Base-by-base conservation (phyloP, 768 basidiomycete species). In the Leccinum arenicola region DNA sequence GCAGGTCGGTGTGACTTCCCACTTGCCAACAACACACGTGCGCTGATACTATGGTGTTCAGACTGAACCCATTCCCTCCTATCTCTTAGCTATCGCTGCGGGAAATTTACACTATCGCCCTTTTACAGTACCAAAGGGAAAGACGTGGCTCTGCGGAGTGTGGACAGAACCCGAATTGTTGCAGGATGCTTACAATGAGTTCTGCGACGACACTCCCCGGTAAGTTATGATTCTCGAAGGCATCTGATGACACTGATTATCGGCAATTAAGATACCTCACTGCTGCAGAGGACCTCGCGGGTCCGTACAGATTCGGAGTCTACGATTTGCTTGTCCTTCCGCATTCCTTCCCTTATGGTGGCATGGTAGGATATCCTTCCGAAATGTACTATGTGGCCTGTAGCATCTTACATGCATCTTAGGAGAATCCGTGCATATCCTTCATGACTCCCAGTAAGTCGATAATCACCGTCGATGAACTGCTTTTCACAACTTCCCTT, bases 101-200 rank as follows among this genome's bases (percentile, higher is more conserved):
- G 95, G 95, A 1, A 88, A 96, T 68, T 74, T 97, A 3, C 80
- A 77, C 21, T 95, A 95, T 73, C 83, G 78, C 11, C 67, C 84
- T 0, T 93, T 95, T 69, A 75, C 81, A 3, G 73, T 76, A 33
- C 74, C 81, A 10, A 73, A 82, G 36, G 89, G 86, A 17, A 87
- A 83, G 63, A 68, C 77, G n/a, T 93, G 96, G 91, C 86, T 76
- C 15, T 86, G 80, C 14, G 95, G 95, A 1, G 82, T 95, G 5
- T 98, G 95, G 95, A 86, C 93, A 1, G 94, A 98, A 74, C 94
- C 94, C 0, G 85, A 88, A 64, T 70, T 88, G 31, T 82, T 97
- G 59, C 86, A 93, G 0, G 81, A 78, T 2, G 84, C 88, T 0
- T 89, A 84, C 66, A 88, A 89, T 84, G 95, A 98, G 71, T 98